Conservation (phyloP, 805 yeast species). For the Candida coquimbonensis region DNA sequence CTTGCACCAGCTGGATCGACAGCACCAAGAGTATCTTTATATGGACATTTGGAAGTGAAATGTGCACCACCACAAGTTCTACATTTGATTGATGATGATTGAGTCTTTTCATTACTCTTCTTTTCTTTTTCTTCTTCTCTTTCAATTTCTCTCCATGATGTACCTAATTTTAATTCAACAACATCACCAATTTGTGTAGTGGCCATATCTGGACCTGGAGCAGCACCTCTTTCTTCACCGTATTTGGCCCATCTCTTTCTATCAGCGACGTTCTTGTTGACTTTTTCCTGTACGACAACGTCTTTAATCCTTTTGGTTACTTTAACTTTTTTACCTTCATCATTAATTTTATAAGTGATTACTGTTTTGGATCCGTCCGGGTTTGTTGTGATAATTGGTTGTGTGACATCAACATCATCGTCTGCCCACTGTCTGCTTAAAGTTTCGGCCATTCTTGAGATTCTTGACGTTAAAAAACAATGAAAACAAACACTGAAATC, state of each 20-base stretch:
- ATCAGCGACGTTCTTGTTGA: constrained; percentile 78
- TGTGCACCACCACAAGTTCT: constrained; percentile 93
- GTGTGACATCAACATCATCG: constrained; percentile 55
- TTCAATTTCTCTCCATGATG: constrained; percentile 71
- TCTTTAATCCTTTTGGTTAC: constrained; percentile 81
- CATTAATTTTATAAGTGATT: constrained; percentile 65
- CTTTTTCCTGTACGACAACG: constrained; percentile 70
- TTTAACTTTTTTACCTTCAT: constrained; percentile 77
- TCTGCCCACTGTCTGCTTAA: constrained; percentile 22
- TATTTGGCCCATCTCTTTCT: constrained; percentile 85
- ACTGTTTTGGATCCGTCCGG: constrained; percentile 89
- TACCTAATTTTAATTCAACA: constrained; percentile 66
- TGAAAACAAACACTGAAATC: too few relatives aligned
- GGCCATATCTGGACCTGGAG: constrained; percentile 81
- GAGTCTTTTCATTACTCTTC: constrained; percentile 39
- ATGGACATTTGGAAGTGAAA: constrained; percentile 93
- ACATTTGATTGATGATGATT: constrained; percentile 54
- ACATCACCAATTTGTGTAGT: constrained; percentile 88
- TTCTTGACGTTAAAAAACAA: not conserved
- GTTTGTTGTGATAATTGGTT: constrained; percentile 66
- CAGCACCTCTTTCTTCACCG: constrained; percentile 68
- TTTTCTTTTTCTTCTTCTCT: constrained; percentile 49
- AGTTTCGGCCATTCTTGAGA: constrained; percentile 9
- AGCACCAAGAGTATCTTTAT: constrained; percentile 72
- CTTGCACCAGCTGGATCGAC: constrained; percentile 33